Percentiles rank a stretch among this genome's conserved stretches.
Evolutionary conservation across 768 basidiomycete species (phyloP).

Genomic region (Lepiota venenata): DNA sequence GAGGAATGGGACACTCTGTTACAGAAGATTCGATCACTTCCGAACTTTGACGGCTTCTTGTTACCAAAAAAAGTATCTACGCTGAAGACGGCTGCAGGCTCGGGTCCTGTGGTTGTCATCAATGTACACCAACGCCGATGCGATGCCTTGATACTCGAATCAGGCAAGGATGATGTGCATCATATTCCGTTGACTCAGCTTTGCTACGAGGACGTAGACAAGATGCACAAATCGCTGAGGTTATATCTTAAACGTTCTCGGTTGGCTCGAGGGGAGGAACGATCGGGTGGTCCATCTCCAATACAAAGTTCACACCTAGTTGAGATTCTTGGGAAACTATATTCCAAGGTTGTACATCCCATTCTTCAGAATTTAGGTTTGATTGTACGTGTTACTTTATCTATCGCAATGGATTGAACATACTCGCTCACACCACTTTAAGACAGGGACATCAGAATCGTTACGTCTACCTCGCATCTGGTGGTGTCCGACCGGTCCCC

Average conservation of each 20-base stretch:
- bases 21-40: conserved; percentile 7
- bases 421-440: too few relatives aligned
- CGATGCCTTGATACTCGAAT: neutral
- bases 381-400: too few relatives aligned
- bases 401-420: too few relatives aligned
- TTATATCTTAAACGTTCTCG: neutral
- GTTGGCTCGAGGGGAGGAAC: too few relatives aligned
- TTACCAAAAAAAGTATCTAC: conserved; percentile 10
- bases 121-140: neutral
- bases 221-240: neutral
- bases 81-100: conserved; percentile 9
- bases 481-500: conserved; percentile 29
- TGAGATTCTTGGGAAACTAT: too few relatives aligned
- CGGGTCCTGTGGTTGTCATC: neutral
- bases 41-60: conserved; percentile 21
- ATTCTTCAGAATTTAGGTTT: too few relatives aligned
- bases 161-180: neutral
- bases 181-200: conserved; percentile 10
- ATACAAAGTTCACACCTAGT: too few relatives aligned
- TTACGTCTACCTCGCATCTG: conserved; percentile 17
- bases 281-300: too few relatives aligned
- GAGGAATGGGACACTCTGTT: conserved; percentile 18
- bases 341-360: too few relatives aligned
- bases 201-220: neutral
- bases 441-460: too few relatives aligned